phyloP scores from a whole-genome alignment of 805 yeast species.

The Lipomyces mesembrius region DNA sequence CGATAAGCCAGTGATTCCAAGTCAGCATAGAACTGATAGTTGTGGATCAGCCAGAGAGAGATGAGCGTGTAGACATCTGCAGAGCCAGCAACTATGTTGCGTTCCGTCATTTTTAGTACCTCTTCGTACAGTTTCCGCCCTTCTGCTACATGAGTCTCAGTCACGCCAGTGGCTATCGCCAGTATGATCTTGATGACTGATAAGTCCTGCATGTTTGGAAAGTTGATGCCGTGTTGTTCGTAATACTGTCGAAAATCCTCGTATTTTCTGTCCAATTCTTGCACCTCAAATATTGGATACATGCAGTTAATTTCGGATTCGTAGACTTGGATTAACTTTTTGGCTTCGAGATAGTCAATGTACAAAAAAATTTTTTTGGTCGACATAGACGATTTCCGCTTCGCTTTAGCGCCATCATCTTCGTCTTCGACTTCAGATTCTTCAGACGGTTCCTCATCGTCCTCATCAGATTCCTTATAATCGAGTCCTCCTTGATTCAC shows the following conservation, averaged over 20 bases:
- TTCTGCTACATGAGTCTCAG: slow-evolving; percentile 22
- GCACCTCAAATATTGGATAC: slow-evolving; percentile 40
- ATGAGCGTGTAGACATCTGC: slow-evolving; percentile 32
- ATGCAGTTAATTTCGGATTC: slow-evolving; percentile 40
- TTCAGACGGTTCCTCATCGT: slow-evolving; percentile 5
- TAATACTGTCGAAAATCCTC: slow-evolving; percentile 22
- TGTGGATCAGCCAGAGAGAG: slow-evolving; percentile 37
- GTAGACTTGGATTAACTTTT: slow-evolving; percentile 30
- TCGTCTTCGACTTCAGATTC: slow-evolving; percentile 13
- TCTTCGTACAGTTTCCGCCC: slow-evolving; percentile 37
- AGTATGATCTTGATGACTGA: slow-evolving; percentile 29
- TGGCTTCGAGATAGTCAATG: slow-evolving; percentile 28
- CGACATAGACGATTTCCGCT: not conserved
- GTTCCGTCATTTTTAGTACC: slow-evolving; percentile 29
- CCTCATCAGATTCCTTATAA: slow-evolving; percentile 10
- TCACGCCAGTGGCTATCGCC: slow-evolving; percentile 38
- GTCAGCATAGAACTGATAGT: slow-evolving; percentile 40
- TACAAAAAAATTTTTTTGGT: slow-evolving; percentile 11
- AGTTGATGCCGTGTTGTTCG: slow-evolving; percentile 2
- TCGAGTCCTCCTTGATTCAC: not conserved
- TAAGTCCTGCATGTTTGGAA: slow-evolving; percentile 17
- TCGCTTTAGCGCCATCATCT: not conserved
- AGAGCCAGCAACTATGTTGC: slow-evolving; percentile 29
- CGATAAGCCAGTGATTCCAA: slow-evolving; percentile 39
- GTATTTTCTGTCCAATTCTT: slow-evolving; percentile 34